Conservation (phyloP, 441 rosid genomes). For the Rhodomyrtus psidioides region DNA sequence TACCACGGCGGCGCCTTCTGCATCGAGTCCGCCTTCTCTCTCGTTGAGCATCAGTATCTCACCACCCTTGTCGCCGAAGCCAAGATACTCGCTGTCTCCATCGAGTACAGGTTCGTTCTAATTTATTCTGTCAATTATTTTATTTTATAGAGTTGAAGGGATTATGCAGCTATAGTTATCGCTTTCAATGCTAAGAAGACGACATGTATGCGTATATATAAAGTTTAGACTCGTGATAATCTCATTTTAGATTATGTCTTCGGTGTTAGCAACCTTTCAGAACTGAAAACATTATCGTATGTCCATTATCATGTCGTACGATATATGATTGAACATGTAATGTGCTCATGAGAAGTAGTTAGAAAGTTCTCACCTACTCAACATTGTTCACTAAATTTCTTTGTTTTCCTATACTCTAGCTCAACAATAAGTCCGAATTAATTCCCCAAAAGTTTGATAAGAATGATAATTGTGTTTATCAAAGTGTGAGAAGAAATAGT, state of each 20-base stretch:
- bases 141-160: not conserved
- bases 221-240: not conserved
- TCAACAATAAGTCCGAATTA: not conserved
- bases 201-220: not conserved
- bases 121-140: too few species aligned
- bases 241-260: not conserved
- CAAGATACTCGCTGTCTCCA: conserved; percentile 22
- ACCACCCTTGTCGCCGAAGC: conserved; percentile 21
- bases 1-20: conserved; percentile 38
- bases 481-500: not conserved
- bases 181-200: not conserved
- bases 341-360: too few species aligned
- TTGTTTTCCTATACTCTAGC: too few species aligned
- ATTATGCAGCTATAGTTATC: not conserved
- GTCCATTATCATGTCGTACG: not conserved
- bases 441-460: not conserved
- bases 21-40: conserved; percentile 33
- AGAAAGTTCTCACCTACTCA: not conserved
- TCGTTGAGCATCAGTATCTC: conserved; percentile 13
- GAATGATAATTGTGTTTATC: not conserved
- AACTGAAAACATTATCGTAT: not conserved
- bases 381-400: not conserved
- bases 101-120: conserved; percentile 23
- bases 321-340: not conserved
- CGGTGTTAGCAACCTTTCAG: not conserved